phyloP scores from a whole-genome alignment of 108 stramenopile genomes.

The Fragilaria crotonensis region DNA sequence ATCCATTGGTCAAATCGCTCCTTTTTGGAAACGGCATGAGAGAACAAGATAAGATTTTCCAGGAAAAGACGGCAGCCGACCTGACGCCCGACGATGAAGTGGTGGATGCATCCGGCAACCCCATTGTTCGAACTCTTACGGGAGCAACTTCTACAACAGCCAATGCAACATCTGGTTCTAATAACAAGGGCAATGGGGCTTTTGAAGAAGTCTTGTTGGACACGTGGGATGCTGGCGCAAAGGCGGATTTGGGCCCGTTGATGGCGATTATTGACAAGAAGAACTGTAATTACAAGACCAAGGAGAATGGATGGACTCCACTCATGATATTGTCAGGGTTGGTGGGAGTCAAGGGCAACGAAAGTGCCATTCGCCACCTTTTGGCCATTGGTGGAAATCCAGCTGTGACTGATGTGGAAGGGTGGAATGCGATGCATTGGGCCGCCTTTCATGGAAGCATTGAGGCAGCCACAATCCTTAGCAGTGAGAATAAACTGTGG shows the following conservation, averaged over 20 bases:
- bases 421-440: slow-evolving; percentile 88
- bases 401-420: slow-evolving; percentile 60
- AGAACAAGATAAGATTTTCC: slow-evolving; percentile 57
- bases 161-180: not conserved
- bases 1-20: slow-evolving; percentile 49
- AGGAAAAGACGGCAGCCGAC: slow-evolving; percentile 56
- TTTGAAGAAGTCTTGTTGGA: slow-evolving; percentile 79
- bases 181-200: slow-evolving; percentile 11
- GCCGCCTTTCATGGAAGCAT: slow-evolving; percentile 75
- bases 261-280: slow-evolving; percentile 51
- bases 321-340: slow-evolving; percentile 79
- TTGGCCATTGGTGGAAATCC: slow-evolving; percentile 71
- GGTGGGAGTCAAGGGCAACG: slow-evolving; percentile 32
- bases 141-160: slow-evolving; percentile 6
- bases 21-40: slow-evolving; percentile 50
- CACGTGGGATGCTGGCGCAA: slow-evolving; percentile 81
- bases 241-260: slow-evolving; percentile 61
- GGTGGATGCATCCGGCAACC: slow-evolving; percentile 56
- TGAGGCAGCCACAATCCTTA: slow-evolving; percentile 58
- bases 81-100: slow-evolving; percentile 55
- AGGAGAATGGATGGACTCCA: slow-evolving; percentile 80
- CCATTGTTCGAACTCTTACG: slow-evolving; percentile 8
- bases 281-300: slow-evolving; percentile 68
- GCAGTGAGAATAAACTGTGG: slow-evolving; percentile 33
- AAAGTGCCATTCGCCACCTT: slow-evolving; percentile 44